Conservation (phyloP, 208 protist species). For the Giardia muris region DNA sequence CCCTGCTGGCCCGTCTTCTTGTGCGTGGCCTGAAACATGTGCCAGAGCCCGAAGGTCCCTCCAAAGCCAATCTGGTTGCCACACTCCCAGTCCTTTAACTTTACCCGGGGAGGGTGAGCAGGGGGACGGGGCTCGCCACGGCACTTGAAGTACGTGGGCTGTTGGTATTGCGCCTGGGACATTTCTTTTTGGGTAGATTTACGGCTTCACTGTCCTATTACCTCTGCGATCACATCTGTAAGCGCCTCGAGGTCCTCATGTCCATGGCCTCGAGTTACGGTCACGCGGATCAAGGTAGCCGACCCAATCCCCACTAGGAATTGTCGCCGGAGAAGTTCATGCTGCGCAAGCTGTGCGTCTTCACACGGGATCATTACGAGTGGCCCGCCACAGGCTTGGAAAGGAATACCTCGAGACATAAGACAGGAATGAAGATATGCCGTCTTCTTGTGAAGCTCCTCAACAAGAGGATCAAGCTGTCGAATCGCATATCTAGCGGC, state of each 20-base stretch:
- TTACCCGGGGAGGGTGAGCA: neutral
- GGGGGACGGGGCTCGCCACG: neutral
- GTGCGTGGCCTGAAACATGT: neutral
- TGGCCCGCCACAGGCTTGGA: neutral
- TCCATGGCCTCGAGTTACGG: neutral
- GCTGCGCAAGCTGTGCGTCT: neutral
- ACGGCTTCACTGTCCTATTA: neutral
- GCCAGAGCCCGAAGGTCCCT: slow-evolving; percentile 2
- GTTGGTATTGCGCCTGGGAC: neutral
- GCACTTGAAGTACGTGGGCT: neutral
- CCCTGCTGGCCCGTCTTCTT: neutral
- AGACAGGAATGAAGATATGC: neutral
- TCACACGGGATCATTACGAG: neutral
- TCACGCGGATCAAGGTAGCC: neutral
- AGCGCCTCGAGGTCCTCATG: neutral
- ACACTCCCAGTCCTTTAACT: neutral
- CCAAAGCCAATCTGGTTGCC: neutral
- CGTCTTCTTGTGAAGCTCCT: neutral
- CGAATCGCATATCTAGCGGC: neutral
- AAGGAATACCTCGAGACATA: neutral
- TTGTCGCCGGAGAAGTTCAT: neutral
- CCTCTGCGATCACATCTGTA: neutral
- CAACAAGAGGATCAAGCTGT: neutral
- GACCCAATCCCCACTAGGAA: neutral
- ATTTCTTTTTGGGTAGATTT: neutral